Evolutionary conservation across 495 filamentous ascomycete species (phyloP), one percentile per base, ranked within the genome.

Genomic region (Articulospora tetracladia): DNA sequence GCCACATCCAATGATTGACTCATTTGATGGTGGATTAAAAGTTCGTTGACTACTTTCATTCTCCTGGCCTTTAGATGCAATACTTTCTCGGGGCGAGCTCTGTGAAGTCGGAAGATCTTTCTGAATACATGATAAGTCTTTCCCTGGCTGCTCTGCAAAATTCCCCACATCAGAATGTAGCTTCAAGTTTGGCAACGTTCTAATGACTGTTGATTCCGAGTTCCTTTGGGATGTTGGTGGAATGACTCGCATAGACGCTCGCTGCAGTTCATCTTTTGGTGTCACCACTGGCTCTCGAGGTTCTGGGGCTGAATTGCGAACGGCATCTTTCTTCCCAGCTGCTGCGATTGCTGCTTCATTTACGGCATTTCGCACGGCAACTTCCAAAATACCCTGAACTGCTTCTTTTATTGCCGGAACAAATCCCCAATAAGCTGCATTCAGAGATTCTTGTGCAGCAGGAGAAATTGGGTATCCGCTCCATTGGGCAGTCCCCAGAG

Each of bases 391-490:
- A 59, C 60, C 62, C 34, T 65, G 51, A 12, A 67, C 61, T 8
- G 62, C 56, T 23, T 65, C 65, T 28, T 56, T 64, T 12, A 68
- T 47, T 1, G 41, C 20, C 0, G 65, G 65, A 28, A 59, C 55
- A 57, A 65, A 68, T 1, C 65, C 62, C 65, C 62, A 65, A 23
- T 68, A 65, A 34, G 54, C 53, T 19, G 55, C 59, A 53, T 67
- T 61, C 15, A 59, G 20, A 22, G 53, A 27, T 39, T 59, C 55
- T 28, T 46, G 36, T 12, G 36, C 39, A 44, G 39, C 39, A n/a
- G 39, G 39, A 44, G 39, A 28, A 30, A 23, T n/a, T 12, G 23
- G 12, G 49, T n/a, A 27, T 54, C 22, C 3, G 12, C 25, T 30
- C 8, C 27, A 3, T 19, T 44, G 4, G 3, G 39, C 10, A 8